Evolutionary conservation across 2,329 filamentous ascomycete genomes (phyloP).

Genomic region (Dendryphion nanum): DNA sequence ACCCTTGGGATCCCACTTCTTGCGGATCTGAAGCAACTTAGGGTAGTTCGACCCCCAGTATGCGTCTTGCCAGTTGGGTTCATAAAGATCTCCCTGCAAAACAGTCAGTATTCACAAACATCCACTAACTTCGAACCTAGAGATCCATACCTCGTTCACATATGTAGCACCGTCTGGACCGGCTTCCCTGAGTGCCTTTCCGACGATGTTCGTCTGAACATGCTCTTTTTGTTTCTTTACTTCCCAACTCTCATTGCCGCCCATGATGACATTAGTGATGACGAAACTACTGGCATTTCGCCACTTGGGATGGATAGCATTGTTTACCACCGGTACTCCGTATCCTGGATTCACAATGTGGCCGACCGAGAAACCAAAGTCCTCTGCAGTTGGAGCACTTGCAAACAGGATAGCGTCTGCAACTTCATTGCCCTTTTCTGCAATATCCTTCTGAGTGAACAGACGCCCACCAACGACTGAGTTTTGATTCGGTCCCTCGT

Average conservation of each 20-base stretch:
- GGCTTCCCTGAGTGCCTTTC: conserved; percentile 28
- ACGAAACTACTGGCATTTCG: conserved; percentile 36
- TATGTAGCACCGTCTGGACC: conserved; percentile 32
- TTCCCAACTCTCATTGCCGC: conserved; percentile 29
- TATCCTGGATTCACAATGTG: conserved; percentile 36
- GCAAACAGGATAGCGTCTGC: conserved; percentile 26
- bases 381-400: conserved; percentile 17
- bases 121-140: too few relatives aligned
- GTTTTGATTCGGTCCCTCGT: conserved; percentile 28
- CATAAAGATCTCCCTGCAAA: conserved; percentile 30
- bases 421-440: conserved; percentile 19
- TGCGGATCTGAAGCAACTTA: conserved; percentile 25
- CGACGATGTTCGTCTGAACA: conserved; percentile 31
- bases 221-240: conserved; percentile 25
- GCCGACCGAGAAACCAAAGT: conserved; percentile 27
- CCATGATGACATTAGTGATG: conserved; percentile 32
- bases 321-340: conserved; percentile 26
- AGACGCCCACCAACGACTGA: conserved; percentile 33
- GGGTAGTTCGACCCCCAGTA: conserved; percentile 38
- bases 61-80: conserved; percentile 35
- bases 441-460: conserved; percentile 30
- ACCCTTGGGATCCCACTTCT: conserved; percentile 35
- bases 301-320: conserved; percentile 35
- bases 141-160: conserved; percentile 31
- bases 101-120: conserved; percentile 1